Evolutionary conservation across 1,284 basidiomycete genomes (phyloP).

Genomic region (Marasmius tenuissimus): DNA sequence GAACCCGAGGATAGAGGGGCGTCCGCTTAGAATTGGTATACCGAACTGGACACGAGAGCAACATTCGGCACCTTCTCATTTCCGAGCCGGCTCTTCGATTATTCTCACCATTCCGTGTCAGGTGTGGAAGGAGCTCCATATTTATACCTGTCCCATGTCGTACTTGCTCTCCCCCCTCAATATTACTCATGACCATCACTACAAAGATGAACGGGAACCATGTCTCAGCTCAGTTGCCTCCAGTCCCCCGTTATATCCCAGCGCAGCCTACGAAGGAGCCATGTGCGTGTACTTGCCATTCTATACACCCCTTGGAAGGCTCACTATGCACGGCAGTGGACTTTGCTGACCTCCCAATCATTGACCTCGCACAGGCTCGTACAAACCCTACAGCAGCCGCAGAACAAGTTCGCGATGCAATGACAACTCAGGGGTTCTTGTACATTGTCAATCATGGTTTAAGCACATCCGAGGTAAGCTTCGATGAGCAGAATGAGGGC

Average conservation of each 20-base stretch:
- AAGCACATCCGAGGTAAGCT: neutral
- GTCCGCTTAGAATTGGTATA: neutral
- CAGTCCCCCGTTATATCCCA: neutral
- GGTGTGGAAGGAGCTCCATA: too few species aligned
- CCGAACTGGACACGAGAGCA: too few species aligned
- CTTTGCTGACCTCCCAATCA: slow-evolving; percentile 43
- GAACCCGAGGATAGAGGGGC: neutral
- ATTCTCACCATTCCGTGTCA: too few species aligned
- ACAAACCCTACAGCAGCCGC: slow-evolving; percentile 36
- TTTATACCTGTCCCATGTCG: too few species aligned
- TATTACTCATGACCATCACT: neutral
- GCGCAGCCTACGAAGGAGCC: neutral
- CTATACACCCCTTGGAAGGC: neutral
- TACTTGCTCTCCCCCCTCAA: too few species aligned
- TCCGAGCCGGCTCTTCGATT: too few species aligned
- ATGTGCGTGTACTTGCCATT: neutral
- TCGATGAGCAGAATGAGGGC: neutral
- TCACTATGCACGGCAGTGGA: slow-evolving; percentile 27
- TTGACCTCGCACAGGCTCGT: slow-evolving; percentile 41
- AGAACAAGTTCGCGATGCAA: slow-evolving; percentile 38
- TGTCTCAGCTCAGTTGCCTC: neutral
- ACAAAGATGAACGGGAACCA: neutral
- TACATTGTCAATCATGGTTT: slow-evolving; percentile 38
- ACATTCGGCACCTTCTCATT: too few species aligned
- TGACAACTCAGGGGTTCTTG: slow-evolving; percentile 42